Percentiles rank a stretch among this genome's conserved stretches.
phyloP scores from a whole-genome alignment of 345 rosid species.

The Laguncularia racemosa region DNA sequence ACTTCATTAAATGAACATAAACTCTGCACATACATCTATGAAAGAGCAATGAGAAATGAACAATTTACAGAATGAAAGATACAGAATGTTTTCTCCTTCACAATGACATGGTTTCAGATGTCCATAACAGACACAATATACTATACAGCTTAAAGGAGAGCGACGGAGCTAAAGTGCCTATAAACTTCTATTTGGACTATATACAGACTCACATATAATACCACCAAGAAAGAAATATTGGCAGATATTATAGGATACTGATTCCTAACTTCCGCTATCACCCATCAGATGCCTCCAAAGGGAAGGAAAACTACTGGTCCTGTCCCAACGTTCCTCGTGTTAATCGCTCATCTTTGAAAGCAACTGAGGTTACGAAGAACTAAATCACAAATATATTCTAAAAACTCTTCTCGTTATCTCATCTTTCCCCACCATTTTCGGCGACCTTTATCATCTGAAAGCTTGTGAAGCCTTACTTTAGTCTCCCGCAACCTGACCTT shows the following conservation, averaged over 20 bases:
- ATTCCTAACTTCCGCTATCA: background rate
- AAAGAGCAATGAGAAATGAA: background rate
- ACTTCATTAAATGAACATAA: too few species aligned
- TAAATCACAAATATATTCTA: background rate
- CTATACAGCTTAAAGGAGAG: background rate
- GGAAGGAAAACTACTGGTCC: background rate
- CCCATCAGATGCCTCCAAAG: conserved; percentile 4
- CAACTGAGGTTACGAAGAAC: background rate
- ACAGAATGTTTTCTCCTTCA: background rate
- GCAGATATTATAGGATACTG: conserved; percentile 5
- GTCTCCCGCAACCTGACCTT: conserved; percentile 63
- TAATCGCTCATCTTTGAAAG: too few species aligned
- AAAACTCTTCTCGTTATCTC: conserved; percentile 14
- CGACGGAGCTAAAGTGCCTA: background rate
- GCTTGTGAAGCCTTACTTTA: conserved; percentile 58
- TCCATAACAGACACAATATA: background rate
- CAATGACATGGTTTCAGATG: too few species aligned
- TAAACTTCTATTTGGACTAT: background rate
- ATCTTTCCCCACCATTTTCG: conserved; percentile 88
- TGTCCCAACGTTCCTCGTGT: too few species aligned
- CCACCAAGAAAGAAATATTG: conserved; percentile 26
- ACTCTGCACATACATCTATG: too few species aligned
- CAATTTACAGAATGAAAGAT: background rate
- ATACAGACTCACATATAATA: background rate
- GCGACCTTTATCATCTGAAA: conserved; percentile 43